These are phyloP conservation scores for Phylloporus rhodoxanthus DNA, from an alignment of 768 basidiomycete genomes.

Conservation along the genomic window DNA sequence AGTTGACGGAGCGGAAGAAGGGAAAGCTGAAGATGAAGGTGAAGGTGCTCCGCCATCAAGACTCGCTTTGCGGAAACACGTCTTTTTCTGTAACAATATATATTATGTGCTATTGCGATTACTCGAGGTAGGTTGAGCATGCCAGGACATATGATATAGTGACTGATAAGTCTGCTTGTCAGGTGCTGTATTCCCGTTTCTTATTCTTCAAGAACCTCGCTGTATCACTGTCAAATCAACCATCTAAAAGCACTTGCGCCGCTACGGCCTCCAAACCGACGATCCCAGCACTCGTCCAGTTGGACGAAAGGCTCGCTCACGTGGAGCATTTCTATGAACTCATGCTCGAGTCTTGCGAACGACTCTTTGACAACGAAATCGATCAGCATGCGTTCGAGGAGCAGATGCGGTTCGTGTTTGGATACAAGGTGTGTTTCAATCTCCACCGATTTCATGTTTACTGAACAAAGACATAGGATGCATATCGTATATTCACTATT, in stretches of 20 bases:
- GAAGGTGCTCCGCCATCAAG: slow-evolving; percentile 19
- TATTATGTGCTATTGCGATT: slow-evolving; percentile 84
- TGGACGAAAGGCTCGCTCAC: slow-evolving; percentile 36
- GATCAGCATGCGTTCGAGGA: slow-evolving; percentile 88
- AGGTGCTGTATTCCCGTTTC: slow-evolving; percentile 83
- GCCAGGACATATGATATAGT: neutral
- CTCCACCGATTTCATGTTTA: neutral
- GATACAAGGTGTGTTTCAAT: slow-evolving; percentile 51
- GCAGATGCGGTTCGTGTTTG: slow-evolving; percentile 81
- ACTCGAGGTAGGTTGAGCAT: slow-evolving; percentile 61
- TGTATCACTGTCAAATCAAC: slow-evolving; percentile 36
- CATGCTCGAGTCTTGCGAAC: slow-evolving; percentile 81
- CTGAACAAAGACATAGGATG: slow-evolving; percentile 42
- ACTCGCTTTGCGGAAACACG: slow-evolving; percentile 40
- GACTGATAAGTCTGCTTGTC: slow-evolving; percentile 1
- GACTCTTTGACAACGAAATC: slow-evolving; percentile 86
- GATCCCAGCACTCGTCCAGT: slow-evolving; percentile 22
- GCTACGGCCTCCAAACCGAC: slow-evolving; percentile 25
- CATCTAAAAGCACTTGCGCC: slow-evolving; percentile 6
- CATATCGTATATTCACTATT: slow-evolving; percentile 87
- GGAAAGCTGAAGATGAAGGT: slow-evolving; percentile 10
- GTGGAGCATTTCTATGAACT: slow-evolving; percentile 75
- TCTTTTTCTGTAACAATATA: slow-evolving; percentile 85
- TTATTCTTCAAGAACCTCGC: slow-evolving; percentile 72
- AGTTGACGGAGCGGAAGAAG: slow-evolving; percentile 28